phyloP scores from a whole-genome alignment of 345 rosid genomes.

The Brassica rapa region DNA sequence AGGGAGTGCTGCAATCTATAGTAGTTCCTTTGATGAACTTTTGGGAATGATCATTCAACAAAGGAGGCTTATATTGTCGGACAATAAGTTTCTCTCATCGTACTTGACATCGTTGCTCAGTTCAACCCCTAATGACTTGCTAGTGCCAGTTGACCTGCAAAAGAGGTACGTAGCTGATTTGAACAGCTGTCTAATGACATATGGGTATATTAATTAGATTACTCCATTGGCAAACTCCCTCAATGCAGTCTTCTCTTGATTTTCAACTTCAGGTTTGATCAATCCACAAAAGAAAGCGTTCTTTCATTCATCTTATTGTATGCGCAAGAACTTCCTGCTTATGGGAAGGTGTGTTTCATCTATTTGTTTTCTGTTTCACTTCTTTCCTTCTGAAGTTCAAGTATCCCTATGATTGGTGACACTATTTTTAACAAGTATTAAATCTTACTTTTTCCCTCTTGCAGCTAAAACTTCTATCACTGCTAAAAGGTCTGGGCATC shows the following conservation, averaged over 20 bases:
- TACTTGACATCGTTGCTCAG: slow-evolving; percentile 73
- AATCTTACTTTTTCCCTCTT: slow-evolving; percentile 13
- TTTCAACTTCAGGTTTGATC: slow-evolving; percentile 62
- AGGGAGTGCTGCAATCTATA: slow-evolving; percentile 73
- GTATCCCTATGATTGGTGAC: neutral
- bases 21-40: slow-evolving; percentile 64
- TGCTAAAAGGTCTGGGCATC: slow-evolving; percentile 76
- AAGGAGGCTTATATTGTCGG: slow-evolving; percentile 71
- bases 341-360: slow-evolving; percentile 64
- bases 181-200: slow-evolving; percentile 7
- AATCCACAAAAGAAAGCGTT: slow-evolving; percentile 61
- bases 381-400: slow-evolving; percentile 3
- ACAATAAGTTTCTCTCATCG: slow-evolving; percentile 68
- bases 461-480: slow-evolving; percentile 74
- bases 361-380: slow-evolving; percentile 21
- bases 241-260: neutral
- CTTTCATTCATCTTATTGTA: slow-evolving; percentile 52
- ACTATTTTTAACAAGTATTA: neutral
- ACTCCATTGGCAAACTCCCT: neutral
- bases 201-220: neutral
- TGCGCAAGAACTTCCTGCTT: slow-evolving; percentile 59
- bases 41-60: slow-evolving; percentile 77
- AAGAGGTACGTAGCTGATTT: slow-evolving; percentile 53
- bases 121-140: slow-evolving; percentile 51
- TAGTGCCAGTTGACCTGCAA: slow-evolving; percentile 67